Evolutionary conservation across 352 stramenopile genomes (phyloP).

Genomic region (Phytophthora meadii): DNA sequence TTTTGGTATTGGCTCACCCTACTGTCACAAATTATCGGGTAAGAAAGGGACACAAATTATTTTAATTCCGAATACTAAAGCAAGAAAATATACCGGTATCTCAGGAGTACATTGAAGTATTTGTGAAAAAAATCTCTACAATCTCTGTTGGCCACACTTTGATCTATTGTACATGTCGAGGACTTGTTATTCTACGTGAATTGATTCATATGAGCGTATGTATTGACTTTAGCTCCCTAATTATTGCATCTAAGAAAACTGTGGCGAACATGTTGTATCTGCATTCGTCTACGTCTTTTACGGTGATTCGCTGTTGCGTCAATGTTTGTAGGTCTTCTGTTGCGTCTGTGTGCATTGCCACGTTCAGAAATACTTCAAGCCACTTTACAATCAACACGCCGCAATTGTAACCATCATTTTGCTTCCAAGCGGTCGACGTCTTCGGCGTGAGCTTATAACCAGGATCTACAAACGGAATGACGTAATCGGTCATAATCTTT

Average conservation of each 20-base stretch:
- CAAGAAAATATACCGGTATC: too few relatives aligned
- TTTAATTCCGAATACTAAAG: too few relatives aligned
- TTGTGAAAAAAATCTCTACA: too few relatives aligned
- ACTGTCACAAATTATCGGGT: too few relatives aligned
- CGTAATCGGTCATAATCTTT: background rate
- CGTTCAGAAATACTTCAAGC: slow-evolving; percentile 3
- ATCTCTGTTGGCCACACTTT: too few relatives aligned
- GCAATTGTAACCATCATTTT: slow-evolving; percentile 8
- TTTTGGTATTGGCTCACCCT: too few relatives aligned
- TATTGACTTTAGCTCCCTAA: background rate
- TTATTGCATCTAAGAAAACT: background rate
- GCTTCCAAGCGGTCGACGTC: background rate
- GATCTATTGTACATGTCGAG: too few relatives aligned
- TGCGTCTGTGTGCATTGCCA: background rate
- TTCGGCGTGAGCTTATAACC: background rate
- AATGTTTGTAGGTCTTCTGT: background rate
- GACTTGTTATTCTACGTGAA: too few relatives aligned
- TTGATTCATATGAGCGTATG: background rate
- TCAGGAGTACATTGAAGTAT: too few relatives aligned
- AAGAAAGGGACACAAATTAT: too few relatives aligned
- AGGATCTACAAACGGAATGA: background rate
- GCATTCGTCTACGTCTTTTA: background rate
- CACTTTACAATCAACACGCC: slow-evolving; percentile 1
- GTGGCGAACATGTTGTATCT: slow-evolving; percentile 7
- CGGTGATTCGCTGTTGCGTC: background rate